Conservation (phyloP, 148 eudicot genomes). For the Talinum fruticosum region DNA sequence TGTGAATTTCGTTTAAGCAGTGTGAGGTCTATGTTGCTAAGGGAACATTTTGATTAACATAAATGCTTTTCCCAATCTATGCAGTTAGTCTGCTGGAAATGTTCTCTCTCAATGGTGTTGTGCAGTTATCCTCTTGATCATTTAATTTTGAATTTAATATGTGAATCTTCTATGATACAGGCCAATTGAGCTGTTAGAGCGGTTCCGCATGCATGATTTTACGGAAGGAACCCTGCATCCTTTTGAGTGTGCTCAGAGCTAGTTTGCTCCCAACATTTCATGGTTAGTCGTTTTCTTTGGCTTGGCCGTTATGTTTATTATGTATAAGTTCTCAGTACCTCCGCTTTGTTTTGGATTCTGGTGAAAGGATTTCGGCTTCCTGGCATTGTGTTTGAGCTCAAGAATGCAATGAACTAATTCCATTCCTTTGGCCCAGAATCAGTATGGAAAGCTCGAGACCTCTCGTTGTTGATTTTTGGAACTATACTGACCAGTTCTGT, state of each 20-base stretch:
- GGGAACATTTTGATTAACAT: neutral
- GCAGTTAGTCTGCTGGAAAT: neutral
- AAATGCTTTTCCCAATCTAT: neutral
- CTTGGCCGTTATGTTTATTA: neutral
- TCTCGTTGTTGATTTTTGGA: too few relatives aligned
- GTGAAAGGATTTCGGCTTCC: neutral
- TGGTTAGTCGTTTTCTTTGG: constrained; percentile 11
- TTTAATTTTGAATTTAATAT: neutral
- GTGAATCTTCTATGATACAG: constrained; percentile 32
- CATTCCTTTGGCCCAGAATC: too few relatives aligned
- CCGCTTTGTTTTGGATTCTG: neutral
- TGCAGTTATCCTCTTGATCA: neutral
- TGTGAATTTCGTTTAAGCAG: neutral
- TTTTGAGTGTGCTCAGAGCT: constrained; percentile 94
- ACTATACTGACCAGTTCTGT: too few relatives aligned
- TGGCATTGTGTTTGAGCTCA: too few relatives aligned
- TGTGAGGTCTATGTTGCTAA: neutral
- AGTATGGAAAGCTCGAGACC: too few relatives aligned
- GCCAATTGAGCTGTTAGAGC: constrained; percentile 88
- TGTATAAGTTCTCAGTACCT: neutral
- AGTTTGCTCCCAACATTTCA: constrained; percentile 18
- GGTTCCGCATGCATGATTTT: constrained; percentile 83
- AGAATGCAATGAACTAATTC: too few relatives aligned
- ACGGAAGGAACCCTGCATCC: constrained; percentile 83
- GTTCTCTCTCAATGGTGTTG: neutral